Evolutionary conservation across 78 protist genomes (phyloP).

Genomic region (slime mould (Dictyostelium discoideum)): DNA sequence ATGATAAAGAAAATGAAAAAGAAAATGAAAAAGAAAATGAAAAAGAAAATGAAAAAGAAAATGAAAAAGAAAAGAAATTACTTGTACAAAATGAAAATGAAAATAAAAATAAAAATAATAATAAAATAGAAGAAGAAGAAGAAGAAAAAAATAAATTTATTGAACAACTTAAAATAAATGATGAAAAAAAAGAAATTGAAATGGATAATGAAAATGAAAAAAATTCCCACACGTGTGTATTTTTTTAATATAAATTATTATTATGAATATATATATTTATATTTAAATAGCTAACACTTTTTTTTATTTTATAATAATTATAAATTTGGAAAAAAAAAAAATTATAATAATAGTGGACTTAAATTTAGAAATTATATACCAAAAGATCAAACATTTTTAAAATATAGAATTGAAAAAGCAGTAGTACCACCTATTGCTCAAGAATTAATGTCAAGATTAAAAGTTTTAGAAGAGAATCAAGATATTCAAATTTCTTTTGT

Average conservation of each 20-base stretch:
- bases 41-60: neutral
- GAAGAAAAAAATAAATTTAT: constrained; percentile 5
- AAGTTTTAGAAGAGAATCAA: constrained; percentile 15
- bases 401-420: constrained; percentile 42
- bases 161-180: constrained; percentile 8
- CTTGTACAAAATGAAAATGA: neutral
- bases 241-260: neutral
- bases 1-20: neutral
- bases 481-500: constrained; percentile 31
- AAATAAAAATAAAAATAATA: neutral
- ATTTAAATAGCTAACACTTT: neutral
- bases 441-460: constrained; percentile 41
- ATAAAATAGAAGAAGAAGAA: neutral
- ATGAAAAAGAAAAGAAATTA: neutral
- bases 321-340: neutral
- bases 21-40: neutral
- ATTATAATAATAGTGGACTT: constrained; percentile 23
- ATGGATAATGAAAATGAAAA: constrained; percentile 8
- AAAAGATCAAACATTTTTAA: constrained; percentile 20
- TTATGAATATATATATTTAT: neutral
- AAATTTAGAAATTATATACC: constrained; percentile 78
- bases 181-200: neutral
- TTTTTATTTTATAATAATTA: no score
- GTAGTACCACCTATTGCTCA: constrained; percentile 53
- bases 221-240: neutral